Evolutionary conservation across 148 eudicot genomes (phyloP), one percentile per base, ranked within the genome.

Genomic region (Chenopodium berlandieri): DNA sequence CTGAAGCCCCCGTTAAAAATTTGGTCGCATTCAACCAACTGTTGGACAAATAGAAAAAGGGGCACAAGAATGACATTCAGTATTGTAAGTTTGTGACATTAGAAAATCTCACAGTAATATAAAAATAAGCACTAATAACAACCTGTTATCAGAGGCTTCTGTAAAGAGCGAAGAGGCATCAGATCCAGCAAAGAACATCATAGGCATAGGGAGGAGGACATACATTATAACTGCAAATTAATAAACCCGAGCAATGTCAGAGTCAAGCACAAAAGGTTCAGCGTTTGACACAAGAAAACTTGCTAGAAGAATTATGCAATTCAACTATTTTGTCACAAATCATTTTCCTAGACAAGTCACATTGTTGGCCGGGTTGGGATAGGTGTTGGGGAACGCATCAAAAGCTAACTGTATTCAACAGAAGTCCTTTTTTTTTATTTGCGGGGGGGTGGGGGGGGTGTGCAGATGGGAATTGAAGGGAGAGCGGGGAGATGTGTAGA

Each of bases 131-230:
- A 68, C 63, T 20, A 79, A 77, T 19, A 54, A 85, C 50, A 64
- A 96, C 99, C 97, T 81, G 79, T 83, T 87, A 71, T 84, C 85
- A 76, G 98, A 95, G 73, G 97, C 89, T 79, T 94, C 97, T 4
- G 92, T 82, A 47, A 85, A 84, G n/a, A 92, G 85, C 37, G 92
- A 84, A 63, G 97, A 89, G 71, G 90, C 72, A 86, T 96, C 92
- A 16, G 98, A 91, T 70, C 94, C 97, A 48, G 86, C 95, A 86
- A 96, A 94, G 85, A 96, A 94, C 84, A 96, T 68, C 90, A 96
- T 82, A 83, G 99, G 99, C 95, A 96, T 91, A 30, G 99, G 99
- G 72, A 96, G 94, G 81, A 94, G 82, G 76, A 96, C 95, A 82
- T 91, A 96, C 95, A 91, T 94, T 67, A 92, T 40, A 10, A 90